Evolutionary conservation across 2,329 filamentous ascomycete genomes (phyloP), one percentile per base, ranked within the genome.

Genomic region (Colletotrichum coccodes): DNA sequence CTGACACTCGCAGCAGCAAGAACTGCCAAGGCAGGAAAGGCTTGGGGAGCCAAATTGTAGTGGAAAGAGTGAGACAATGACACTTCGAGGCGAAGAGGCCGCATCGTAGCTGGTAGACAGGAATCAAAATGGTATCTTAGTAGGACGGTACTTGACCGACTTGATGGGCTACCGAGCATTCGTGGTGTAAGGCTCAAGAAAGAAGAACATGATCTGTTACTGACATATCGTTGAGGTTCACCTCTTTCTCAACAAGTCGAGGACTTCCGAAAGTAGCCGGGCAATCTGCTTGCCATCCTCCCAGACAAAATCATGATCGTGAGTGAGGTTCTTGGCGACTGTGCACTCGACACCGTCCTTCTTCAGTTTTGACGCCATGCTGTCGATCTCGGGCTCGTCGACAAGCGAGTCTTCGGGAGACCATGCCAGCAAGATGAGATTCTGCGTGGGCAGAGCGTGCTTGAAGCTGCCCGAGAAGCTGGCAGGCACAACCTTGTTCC

Each of bases 251-350:
- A 70, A 44, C 38, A 56, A 38, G 9, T 34, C 42, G n/a, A 70
- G 52, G 21, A 77, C 75, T 59, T 77, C 72, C n/a, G 73, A 73
- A 47, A 87, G 76, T 21, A 87, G 77, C 59, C 79, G 79, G 32
- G 86, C 88, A 56, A 92, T 76, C 72, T 89, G 86, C 38, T 76
- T 76, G 18, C 91, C 91, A 66, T 87, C 83, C 75, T 86, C 75
- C 89, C 90, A 92, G 3, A 91, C 81, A 71, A 86, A 85, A 77
- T 93, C 87, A 77, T 94, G 92, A 42, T 82, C 82, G 5, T 89
- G 91, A 9, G 76, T 78, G 59, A 90, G 75, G 72, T 88, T 83
- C 70, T 77, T 81, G 38, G 78, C 58, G 38, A 77, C 71, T 6
- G 72, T 68, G 16, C 75, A 69, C 12, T 71, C 62, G 56, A 85